phyloP scores from a whole-genome alignment of 768 basidiomycete species.

The Butyriboletus loyo region DNA sequence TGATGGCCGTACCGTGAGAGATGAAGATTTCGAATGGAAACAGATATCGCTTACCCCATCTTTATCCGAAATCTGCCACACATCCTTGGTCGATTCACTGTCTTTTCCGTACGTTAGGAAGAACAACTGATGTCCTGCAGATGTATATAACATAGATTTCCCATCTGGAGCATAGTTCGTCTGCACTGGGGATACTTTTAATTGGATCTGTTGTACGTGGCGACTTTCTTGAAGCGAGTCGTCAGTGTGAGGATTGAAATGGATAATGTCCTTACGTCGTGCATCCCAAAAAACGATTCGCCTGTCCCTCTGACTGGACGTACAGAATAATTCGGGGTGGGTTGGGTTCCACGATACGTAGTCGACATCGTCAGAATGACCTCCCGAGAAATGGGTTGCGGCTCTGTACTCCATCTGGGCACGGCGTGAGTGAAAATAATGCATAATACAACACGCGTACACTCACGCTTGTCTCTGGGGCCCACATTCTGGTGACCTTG shows the following conservation, averaged over 20 bases:
- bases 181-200: slow-evolving; percentile 62
- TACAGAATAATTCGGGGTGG: slow-evolving; percentile 79
- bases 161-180: slow-evolving; percentile 75
- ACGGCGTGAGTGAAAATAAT: neutral
- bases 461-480: slow-evolving; percentile 73
- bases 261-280: slow-evolving; percentile 50
- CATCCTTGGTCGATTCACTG: slow-evolving; percentile 50
- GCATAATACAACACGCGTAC: neutral
- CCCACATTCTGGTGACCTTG: slow-evolving; percentile 73
- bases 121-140: slow-evolving; percentile 56
- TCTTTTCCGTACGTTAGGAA: slow-evolving; percentile 58
- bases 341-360: slow-evolving; percentile 83
- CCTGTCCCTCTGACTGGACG: slow-evolving; percentile 73
- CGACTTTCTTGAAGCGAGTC: slow-evolving; percentile 55
- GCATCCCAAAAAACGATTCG: slow-evolving; percentile 83
- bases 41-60: slow-evolving; percentile 17
- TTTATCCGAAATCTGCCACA: slow-evolving; percentile 42
- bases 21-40: neutral
- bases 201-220: slow-evolving; percentile 53
- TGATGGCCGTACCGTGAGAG: slow-evolving; percentile 14
- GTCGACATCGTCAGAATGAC: slow-evolving; percentile 77
- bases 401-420: slow-evolving; percentile 69
- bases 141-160: slow-evolving; percentile 58
- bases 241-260: slow-evolving; percentile 3
- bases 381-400: slow-evolving; percentile 63